Evolutionary conservation across 2,329 filamentous ascomycete genomes (phyloP), one percentile per base, ranked within the genome.

Genomic region (Microdochium bolleyi): DNA sequence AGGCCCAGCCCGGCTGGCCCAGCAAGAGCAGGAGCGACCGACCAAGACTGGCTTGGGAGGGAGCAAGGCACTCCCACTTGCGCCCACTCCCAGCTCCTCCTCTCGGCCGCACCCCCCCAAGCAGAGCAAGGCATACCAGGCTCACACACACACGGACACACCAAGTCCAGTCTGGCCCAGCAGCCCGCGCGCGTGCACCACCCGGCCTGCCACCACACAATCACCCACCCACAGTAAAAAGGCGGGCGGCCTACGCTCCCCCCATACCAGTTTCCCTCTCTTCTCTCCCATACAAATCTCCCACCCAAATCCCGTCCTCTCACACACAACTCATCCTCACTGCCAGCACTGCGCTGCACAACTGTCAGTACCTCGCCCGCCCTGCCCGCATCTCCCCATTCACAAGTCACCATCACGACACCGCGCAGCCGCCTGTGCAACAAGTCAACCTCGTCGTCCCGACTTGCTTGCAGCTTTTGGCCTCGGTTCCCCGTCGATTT

Each of bases 171-270:
- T 22, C 41, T n/a, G 56, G 55, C 58, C 57, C 55, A 56, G 54
- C 61, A 56, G 57, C 53, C 57, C 53, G 57, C 54, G 52, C 60
- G 57, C 63, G 57, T 56, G 57, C 62, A 59, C 64, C 57, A 59
- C 57, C 60, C 59, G 66, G 70, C 65, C 64, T 63, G 64, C 63
- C 41, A 46, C 41, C 70, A 67, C 75, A 71, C 77, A 82, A 82
- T 81, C 78, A 82, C 75, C 76, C 76, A 70, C 75, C 74, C 78
- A 78, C 78, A 80, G 78, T 82, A 81, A 83, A 83, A 83, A 82
- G 77, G 77, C 74, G 73, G 73, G 73, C 72, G 71, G 71, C 71
- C 64, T 65, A 59, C 72, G 70, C 69, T 72, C 71, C 72, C 73
- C 75, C 75, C 76, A 75, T 78, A 77, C 76, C 75, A 69, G 73